Conservation (phyloP, 192 early-diverging fungal species). For the Chytriomyces sp. region DNA sequence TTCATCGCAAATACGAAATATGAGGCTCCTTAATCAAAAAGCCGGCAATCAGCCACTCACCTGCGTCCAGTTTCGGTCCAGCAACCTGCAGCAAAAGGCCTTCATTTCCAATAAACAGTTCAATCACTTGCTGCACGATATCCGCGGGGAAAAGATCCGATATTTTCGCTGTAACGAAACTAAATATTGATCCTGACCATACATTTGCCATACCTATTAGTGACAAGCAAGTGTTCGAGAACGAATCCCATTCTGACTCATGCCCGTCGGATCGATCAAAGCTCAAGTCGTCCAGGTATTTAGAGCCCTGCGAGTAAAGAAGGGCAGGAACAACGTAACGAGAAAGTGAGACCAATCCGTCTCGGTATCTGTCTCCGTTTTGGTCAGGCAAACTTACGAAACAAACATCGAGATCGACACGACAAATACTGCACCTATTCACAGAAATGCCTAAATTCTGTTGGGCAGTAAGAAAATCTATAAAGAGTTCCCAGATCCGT, state of each 20-base stretch:
- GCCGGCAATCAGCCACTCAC: background rate
- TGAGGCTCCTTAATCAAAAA: too few species aligned
- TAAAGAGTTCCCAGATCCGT: background rate
- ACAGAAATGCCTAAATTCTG: too few species aligned
- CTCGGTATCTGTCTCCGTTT: slow-evolving; percentile 17
- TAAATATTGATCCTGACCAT: background rate
- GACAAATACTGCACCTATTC: background rate
- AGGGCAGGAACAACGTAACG: background rate
- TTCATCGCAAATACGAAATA: too few species aligned
- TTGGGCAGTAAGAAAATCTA: background rate
- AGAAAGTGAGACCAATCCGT: background rate
- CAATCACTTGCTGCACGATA: slow-evolving; percentile 15
- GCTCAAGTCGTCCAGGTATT: background rate
- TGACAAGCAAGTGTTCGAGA: slow-evolving; percentile 1
- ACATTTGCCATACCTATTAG: background rate
- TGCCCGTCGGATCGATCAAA: background rate
- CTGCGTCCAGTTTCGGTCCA: background rate
- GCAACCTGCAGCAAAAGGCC: background rate
- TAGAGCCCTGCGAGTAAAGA: slow-evolving; percentile 2
- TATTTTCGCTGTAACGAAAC: slow-evolving; percentile 31
- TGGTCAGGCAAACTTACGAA: background rate
- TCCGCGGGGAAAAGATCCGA: slow-evolving; percentile 25
- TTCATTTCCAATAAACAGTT: background rate
- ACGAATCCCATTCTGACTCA: slow-evolving; percentile 15
- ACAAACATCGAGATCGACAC: background rate